Evolutionary conservation across 257 asterid genomes (phyloP).

Genomic region (Nicotiana undulata): DNA sequence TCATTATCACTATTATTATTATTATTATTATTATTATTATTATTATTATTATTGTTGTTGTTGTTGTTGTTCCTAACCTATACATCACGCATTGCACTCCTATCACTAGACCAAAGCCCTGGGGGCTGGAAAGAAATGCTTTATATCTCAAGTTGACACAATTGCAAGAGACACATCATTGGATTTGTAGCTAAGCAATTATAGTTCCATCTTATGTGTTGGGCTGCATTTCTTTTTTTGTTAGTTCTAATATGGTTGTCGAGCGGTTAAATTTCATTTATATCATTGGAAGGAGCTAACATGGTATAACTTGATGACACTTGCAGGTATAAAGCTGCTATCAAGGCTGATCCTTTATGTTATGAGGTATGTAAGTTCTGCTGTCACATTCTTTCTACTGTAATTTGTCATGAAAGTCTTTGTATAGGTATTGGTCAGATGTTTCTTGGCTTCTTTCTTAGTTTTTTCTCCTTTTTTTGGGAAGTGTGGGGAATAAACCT

Average conservation of each 20-base stretch:
- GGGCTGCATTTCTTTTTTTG: neutral
- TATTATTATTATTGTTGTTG: too few relatives aligned
- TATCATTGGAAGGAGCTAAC: constrained; percentile 10
- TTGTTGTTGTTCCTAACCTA: too few relatives aligned
- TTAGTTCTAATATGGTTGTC: neutral
- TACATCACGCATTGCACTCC: too few relatives aligned
- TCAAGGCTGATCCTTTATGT: constrained; percentile 95
- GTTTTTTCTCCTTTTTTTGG: neutral
- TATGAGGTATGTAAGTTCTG: constrained; percentile 62
- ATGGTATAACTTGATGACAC: constrained; percentile 18
- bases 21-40: too few relatives aligned
- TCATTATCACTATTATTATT: too few relatives aligned
- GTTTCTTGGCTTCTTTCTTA: neutral
- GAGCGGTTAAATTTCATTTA: neutral
- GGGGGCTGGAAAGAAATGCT: neutral
- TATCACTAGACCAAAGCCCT: too few relatives aligned
- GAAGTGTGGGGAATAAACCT: neutral
- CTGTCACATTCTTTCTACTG: constrained; percentile 8
- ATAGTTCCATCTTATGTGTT: neutral
- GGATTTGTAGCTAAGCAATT: neutral
- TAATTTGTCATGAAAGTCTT: constrained; percentile 2
- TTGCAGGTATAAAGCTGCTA: constrained; percentile 96
- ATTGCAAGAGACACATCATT: neutral
- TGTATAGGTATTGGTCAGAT: neutral
- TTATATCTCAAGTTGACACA: neutral